Evolutionary conservation across 2,329 filamentous ascomycete genomes (phyloP).

Genomic region (Claviceps cyperi): DNA sequence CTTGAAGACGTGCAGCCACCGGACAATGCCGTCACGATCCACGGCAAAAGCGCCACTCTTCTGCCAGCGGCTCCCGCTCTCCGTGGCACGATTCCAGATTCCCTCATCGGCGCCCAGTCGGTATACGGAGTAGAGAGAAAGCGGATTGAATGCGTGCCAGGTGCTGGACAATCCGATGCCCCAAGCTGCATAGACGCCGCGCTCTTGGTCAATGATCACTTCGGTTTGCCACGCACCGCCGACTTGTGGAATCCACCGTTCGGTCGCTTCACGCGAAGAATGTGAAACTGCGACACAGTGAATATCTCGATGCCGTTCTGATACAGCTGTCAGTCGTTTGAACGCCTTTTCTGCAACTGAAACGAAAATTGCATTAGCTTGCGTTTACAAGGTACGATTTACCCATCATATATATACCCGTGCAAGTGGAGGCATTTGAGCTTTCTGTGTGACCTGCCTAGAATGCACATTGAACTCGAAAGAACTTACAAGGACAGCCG

Average conservation of each 20-base stretch:
- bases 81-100: conserved; percentile 50
- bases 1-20: conserved; percentile 17
- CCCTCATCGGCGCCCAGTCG: conserved; percentile 45
- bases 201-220: conserved; percentile 44
- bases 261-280: conserved; percentile 35
- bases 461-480: too few relatives aligned
- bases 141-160: conserved; percentile 48
- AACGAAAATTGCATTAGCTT: too few relatives aligned
- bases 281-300: conserved; percentile 51
- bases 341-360: conserved; percentile 57
- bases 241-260: conserved; percentile 41
- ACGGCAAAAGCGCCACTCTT: conserved; percentile 48
- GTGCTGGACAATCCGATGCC: conserved; percentile 46
- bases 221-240: conserved; percentile 42
- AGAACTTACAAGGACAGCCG: conserved; percentile 52
- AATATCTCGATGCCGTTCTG: conserved; percentile 32
- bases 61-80: conserved; percentile 57
- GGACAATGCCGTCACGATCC: conserved; percentile 16
- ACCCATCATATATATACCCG: too few relatives aligned
- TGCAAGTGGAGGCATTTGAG: too few relatives aligned
- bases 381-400: too few relatives aligned
- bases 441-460: too few relatives aligned
- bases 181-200: conserved; percentile 49
- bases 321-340: conserved; percentile 35
- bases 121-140: conserved; percentile 41